These are phyloP conservation scores for Pestalotiopsis sp. DNA, from an alignment of 2,329 filamentous ascomycete genomes.

Conservation along the genomic window DNA sequence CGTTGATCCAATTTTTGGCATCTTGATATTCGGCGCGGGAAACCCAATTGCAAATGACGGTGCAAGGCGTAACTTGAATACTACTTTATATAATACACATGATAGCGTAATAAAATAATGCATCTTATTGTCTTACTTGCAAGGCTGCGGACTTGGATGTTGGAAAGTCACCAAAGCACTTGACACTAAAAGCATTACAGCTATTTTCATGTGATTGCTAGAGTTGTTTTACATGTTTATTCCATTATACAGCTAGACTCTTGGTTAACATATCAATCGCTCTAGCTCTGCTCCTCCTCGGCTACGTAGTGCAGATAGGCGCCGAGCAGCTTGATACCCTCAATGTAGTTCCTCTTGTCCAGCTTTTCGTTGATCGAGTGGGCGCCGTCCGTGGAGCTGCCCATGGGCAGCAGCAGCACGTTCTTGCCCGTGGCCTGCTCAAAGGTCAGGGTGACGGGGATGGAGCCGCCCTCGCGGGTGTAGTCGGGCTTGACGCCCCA, in stretches of 20 bases:
- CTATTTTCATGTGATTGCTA: not conserved
- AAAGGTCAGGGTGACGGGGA: slow-evolving; percentile 95
- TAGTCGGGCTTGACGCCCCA: slow-evolving; percentile 93
- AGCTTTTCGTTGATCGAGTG: slow-evolving; percentile 99
- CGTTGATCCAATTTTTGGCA: not conserved
- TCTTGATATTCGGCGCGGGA: not conserved
- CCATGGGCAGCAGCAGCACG: slow-evolving; percentile 92
- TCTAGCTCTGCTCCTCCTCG: slow-evolving; percentile 63
- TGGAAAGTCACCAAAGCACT: not conserved
- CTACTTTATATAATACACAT: not conserved
- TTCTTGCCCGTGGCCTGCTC: slow-evolving; percentile 99
- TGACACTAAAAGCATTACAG: not conserved
- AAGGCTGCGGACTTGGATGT: not conserved
- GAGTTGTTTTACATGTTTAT: not conserved
- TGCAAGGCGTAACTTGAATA: not conserved
- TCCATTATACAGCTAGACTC: not conserved
- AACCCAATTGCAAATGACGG: not conserved
- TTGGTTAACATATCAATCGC: not conserved
- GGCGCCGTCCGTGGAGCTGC: slow-evolving; percentile 91
- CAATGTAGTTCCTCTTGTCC: slow-evolving; percentile 95
- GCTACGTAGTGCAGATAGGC: slow-evolving; percentile 96
- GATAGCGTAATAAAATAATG: not conserved
- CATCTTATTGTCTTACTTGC: not conserved
- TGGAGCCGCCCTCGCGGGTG: slow-evolving; percentile 94
- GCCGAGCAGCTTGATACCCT: slow-evolving; percentile 93